phyloP scores from a whole-genome alignment of 805 yeast genomes.

The Isabelozyma heimii region DNA sequence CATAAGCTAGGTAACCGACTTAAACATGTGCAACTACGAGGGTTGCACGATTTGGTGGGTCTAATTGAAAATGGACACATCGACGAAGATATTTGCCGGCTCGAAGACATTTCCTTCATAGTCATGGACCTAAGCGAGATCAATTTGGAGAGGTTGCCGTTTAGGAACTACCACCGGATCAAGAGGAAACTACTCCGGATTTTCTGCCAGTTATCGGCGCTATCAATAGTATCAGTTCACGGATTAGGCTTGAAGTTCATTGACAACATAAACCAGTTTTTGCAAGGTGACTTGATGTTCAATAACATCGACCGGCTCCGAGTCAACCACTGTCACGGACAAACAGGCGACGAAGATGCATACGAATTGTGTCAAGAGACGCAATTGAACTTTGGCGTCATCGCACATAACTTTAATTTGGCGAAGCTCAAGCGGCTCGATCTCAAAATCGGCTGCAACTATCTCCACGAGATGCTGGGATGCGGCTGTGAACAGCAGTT shows the following conservation, averaged over 20 bases:
- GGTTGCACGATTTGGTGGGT: constrained; percentile 3
- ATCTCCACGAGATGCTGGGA: background rate
- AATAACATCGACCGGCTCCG: constrained; percentile 1
- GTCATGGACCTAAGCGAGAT: constrained; percentile 3
- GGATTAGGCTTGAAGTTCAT: constrained; percentile 7
- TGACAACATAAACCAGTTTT: background rate
- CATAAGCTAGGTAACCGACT: constrained; percentile 1
- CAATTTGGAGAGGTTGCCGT: constrained; percentile 1
- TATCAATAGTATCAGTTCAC: constrained; percentile 8
- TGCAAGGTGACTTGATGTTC: constrained; percentile 1
- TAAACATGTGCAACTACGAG: constrained; percentile 5
- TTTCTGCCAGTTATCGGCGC: background rate
- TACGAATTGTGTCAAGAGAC: constrained; percentile 5
- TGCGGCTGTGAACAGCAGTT: background rate
- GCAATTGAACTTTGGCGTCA: constrained; percentile 3
- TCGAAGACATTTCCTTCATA: constrained; percentile 2
- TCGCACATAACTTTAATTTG: constrained; percentile 2
- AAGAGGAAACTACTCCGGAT: background rate
- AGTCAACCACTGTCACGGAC: constrained; percentile 11
- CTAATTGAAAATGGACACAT: background rate
- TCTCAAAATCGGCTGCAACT: constrained; percentile 9
- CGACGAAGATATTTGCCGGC: background rate
- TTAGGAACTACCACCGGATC: background rate
- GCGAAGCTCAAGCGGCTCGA: background rate
- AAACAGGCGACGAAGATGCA: constrained; percentile 1